A percentile compares a stretch with the other conserved stretches of the same genome.
These are phyloP conservation scores for Withania somnifera DNA, from an alignment of 305 asterid species.

Conservation along the genomic window DNA sequence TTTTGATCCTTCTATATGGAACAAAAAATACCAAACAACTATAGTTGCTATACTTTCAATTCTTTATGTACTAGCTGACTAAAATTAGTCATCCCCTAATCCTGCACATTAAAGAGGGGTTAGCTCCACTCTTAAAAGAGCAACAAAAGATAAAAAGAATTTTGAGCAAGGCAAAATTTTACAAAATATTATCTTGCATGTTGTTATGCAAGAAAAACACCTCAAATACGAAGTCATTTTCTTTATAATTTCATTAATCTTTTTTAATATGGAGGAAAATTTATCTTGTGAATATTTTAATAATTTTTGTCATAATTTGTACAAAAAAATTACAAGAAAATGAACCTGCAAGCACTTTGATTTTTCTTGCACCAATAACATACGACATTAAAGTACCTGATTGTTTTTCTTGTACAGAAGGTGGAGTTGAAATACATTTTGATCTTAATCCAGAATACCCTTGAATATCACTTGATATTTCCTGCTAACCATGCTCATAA, in stretches of 20 bases:
- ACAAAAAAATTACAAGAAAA: not conserved
- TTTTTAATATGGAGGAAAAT: not conserved
- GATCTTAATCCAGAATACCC: not conserved
- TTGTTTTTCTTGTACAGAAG: constrained; percentile 14
- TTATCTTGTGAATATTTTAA: not conserved
- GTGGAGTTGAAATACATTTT: constrained; percentile 9
- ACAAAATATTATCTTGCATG: not conserved
- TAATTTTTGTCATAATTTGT: not conserved
- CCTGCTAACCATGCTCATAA: constrained; percentile 16
- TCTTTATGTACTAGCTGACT: not conserved
- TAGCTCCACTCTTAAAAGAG: not conserved
- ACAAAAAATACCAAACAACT: not conserved
- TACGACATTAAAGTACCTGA: constrained; percentile 1
- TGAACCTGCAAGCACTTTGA: not conserved
- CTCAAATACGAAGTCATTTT: not conserved
- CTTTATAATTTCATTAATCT: not conserved
- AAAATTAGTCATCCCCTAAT: not conserved
- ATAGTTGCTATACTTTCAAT: not conserved
- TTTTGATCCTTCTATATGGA: not conserved
- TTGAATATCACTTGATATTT: constrained; percentile 12
- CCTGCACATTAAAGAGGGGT: not conserved
- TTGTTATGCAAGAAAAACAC: not conserved
- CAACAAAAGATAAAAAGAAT: not conserved
- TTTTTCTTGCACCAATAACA: not conserved
- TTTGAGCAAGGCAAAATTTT: not conserved